Conservation (phyloP, 176 grass and related monocot genomes). For the Lolium rigidum region DNA sequence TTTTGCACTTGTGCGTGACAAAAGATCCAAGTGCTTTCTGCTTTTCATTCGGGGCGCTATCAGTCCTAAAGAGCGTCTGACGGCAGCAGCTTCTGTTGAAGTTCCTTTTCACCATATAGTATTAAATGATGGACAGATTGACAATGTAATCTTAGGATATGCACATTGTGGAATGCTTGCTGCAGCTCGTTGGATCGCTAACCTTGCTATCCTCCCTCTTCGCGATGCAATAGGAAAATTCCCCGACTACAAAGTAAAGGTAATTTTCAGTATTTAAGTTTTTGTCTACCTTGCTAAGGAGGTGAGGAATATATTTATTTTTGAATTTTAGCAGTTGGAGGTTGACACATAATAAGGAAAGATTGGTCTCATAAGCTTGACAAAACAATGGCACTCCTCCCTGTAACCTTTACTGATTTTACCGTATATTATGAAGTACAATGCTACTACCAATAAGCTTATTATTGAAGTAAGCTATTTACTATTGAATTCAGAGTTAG, state of each 20-base stretch:
- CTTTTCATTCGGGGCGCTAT: conserved; percentile 86
- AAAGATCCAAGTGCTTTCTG: conserved; percentile 75
- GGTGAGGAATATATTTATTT: background rate
- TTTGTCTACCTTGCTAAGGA: background rate
- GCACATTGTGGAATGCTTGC: conserved; percentile 83
- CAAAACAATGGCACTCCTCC: background rate
- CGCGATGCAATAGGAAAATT: conserved; percentile 56
- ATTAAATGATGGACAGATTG: conserved; percentile 68
- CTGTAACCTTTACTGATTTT: background rate
- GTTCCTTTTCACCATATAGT: conserved; percentile 87
- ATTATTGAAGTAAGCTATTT: conserved; percentile 18
- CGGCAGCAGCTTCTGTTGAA: conserved; percentile 71
- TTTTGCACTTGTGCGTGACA: conserved; percentile 70
- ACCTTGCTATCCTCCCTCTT: conserved; percentile 57
- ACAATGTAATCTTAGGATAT: conserved; percentile 74
- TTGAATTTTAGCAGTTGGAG: background rate
- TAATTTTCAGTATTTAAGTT: conserved; percentile 26
- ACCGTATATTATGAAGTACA: background rate
- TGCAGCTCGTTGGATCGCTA: conserved; percentile 74
- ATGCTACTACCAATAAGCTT: background rate
- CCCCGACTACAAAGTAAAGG: conserved; percentile 82
- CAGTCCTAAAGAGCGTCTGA: conserved; percentile 81
- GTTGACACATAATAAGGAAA: background rate
- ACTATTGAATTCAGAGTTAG: background rate
- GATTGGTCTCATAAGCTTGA: background rate